Percentiles rank a stretch among this genome's conserved stretches.
Evolutionary conservation across 345 rosid species (phyloP).

Genomic region (Moricandia arvensis): DNA sequence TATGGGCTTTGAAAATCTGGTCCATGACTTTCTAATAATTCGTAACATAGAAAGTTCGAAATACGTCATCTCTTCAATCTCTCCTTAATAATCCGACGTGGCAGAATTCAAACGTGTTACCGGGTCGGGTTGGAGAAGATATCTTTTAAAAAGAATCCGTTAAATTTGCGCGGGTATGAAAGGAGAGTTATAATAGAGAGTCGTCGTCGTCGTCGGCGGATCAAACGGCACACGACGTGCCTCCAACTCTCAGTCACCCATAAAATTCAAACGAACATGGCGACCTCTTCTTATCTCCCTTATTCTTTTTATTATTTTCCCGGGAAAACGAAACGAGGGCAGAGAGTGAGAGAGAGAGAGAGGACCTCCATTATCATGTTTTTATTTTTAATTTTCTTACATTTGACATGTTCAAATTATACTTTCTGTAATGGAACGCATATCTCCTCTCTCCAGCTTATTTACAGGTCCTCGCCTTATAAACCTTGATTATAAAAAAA

Average conservation of each 20-base stretch:
- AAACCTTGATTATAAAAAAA: not conserved
- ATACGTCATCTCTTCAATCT: not conserved
- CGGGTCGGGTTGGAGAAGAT: not conserved
- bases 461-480: constrained; percentile 9
- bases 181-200: constrained; percentile 14
- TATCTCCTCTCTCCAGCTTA: constrained; percentile 25
- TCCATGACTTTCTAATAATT: not conserved
- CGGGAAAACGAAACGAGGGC: constrained; percentile 6
- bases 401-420: constrained; percentile 20
- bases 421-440: constrained; percentile 27
- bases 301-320: constrained; percentile 15
- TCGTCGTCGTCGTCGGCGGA: not conserved
- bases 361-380: constrained; percentile 29
- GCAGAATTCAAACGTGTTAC: not conserved
- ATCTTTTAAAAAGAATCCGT: not conserved
- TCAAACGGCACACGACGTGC: constrained; percentile 36
- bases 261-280: constrained; percentile 24
- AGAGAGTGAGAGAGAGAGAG: constrained; percentile 3
- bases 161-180: constrained; percentile 42
- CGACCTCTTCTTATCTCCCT: not conserved
- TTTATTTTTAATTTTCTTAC: not conserved
- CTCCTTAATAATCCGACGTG: not conserved
- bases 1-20: not conserved
- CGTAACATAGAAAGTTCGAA: not conserved
- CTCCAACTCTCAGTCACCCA: constrained; percentile 11